These are phyloP conservation scores for Alternaria brassicae DNA, from an alignment of 2,329 filamentous ascomycete genomes.

Conservation along the genomic window DNA sequence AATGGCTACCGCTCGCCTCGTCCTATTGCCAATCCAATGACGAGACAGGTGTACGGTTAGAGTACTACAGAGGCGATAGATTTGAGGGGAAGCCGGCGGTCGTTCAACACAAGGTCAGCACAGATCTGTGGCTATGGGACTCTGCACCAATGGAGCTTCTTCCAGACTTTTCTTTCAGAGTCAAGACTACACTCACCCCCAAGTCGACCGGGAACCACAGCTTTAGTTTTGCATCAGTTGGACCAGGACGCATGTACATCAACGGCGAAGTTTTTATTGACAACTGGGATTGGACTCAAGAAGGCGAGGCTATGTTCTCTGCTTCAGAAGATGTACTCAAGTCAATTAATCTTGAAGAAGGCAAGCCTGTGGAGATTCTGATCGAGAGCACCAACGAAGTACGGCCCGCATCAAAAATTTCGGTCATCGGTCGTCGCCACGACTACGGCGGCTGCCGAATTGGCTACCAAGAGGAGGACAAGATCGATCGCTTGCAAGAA, in stretches of 20 bases:
- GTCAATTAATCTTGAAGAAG: constrained; percentile 65
- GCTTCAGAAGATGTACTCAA: constrained; percentile 70
- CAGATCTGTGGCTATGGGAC: constrained; percentile 74
- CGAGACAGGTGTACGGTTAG: constrained; percentile 67
- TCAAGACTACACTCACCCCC: constrained; percentile 66
- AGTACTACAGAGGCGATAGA: constrained; percentile 70
- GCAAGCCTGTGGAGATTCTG: constrained; percentile 66
- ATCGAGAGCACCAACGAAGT: constrained; percentile 73
- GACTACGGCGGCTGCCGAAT: constrained; percentile 75
- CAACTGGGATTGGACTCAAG: constrained; percentile 73
- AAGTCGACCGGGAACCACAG: constrained; percentile 68
- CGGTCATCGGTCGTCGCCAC: constrained; percentile 65
- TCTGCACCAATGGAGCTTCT: constrained; percentile 69
- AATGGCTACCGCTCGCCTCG: constrained; percentile 70
- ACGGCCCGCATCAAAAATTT: constrained; percentile 66
- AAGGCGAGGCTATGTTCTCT: constrained; percentile 75
- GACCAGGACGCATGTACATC: constrained; percentile 67
- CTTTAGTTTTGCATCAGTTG: constrained; percentile 72
- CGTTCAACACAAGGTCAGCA: constrained; percentile 67
- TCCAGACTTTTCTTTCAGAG: constrained; percentile 69
- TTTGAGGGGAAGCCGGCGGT: constrained; percentile 66
- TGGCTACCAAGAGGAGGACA: constrained; percentile 72
- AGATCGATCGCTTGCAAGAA: constrained; percentile 61
- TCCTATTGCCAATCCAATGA: constrained; percentile 65
- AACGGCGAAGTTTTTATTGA: constrained; percentile 67